These are phyloP conservation scores for Xylaria sp. DNA, from an alignment of 2,329 filamentous ascomycete species.

Conservation along the genomic window DNA sequence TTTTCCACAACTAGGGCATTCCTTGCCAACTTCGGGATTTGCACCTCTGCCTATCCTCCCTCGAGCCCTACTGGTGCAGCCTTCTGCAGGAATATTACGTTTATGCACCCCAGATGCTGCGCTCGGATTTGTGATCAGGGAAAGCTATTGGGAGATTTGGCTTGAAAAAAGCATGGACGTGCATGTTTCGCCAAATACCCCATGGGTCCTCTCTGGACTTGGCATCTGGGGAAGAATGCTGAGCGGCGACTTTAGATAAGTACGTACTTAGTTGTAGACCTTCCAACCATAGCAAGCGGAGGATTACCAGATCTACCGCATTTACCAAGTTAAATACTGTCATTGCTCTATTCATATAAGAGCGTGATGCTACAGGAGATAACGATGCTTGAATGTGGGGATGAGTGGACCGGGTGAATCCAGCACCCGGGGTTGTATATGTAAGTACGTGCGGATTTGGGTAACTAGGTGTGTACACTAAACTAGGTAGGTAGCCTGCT, in stretches of 20 bases:
- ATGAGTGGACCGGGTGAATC: conserved; percentile 1
- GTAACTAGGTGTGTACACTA: background rate
- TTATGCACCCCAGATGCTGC: conserved; percentile 26
- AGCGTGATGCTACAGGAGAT: background rate
- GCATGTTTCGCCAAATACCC: conserved; percentile 15
- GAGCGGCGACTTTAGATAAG: background rate
- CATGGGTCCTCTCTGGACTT: conserved; percentile 7
- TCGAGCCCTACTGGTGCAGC: background rate
- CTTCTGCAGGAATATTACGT: background rate
- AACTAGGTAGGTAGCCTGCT: background rate
- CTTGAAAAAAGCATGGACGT: conserved; percentile 8
- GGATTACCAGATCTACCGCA: background rate
- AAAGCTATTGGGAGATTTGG: background rate
- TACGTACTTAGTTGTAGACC: conserved; percentile 12
- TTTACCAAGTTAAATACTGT: background rate
- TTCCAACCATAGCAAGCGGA: conserved; percentile 22
- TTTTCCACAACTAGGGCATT: background rate
- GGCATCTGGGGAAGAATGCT: conserved; percentile 21
- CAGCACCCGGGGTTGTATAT: background rate
- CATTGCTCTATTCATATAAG: background rate
- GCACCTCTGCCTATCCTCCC: background rate
- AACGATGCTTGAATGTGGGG: background rate
- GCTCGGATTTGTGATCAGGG: background rate
- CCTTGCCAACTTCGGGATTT: background rate
- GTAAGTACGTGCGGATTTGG: background rate